Percentiles rank a stretch among this genome's conserved stretches.
phyloP scores from a whole-genome alignment of 345 rosid genomes.

The Sisymbrium altissimum region DNA sequence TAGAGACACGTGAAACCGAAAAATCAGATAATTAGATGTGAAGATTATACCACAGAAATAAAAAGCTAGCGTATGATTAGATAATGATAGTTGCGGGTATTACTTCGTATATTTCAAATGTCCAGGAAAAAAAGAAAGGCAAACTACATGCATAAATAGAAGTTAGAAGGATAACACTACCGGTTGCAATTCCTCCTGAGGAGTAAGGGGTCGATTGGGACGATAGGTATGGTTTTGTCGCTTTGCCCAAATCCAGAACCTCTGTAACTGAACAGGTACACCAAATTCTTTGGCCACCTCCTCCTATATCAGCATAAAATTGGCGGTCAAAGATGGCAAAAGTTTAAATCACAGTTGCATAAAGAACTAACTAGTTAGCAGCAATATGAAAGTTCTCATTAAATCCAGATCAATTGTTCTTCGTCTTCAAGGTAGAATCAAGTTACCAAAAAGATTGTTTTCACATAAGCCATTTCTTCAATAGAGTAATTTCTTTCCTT shows the following conservation, averaged over 20 bases:
- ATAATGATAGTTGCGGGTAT: neutral
- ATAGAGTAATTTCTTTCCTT: neutral
- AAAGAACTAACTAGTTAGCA: neutral
- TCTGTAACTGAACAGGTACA: slow-evolving; percentile 72
- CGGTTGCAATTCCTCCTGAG: slow-evolving; percentile 70
- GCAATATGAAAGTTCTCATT: neutral
- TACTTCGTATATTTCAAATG: neutral
- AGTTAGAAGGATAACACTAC: slow-evolving; percentile 36
- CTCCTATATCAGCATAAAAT: slow-evolving; percentile 49
- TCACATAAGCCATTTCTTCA: slow-evolving; percentile 1
- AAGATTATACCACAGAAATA: neutral
- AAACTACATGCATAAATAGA: slow-evolving; percentile 7
- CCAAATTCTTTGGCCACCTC: slow-evolving; percentile 95
- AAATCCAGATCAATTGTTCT: neutral
- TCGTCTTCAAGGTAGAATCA: neutral
- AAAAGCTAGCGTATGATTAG: neutral
- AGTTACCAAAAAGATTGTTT: neutral
- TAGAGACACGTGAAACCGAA: slow-evolving; percentile 1
- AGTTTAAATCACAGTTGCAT: neutral
- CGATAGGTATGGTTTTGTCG: slow-evolving; percentile 96
- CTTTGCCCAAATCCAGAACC: slow-evolving; percentile 98
- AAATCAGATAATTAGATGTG: neutral
- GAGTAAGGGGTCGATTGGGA: slow-evolving; percentile 75
- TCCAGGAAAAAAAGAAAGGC: neutral
- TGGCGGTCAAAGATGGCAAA: slow-evolving; percentile 6